Percentiles rank a stretch among this genome's conserved stretches.
phyloP scores from a whole-genome alignment of 371 early-diverging fungal genomes.

The Lichtheimia corymbifera region DNA sequence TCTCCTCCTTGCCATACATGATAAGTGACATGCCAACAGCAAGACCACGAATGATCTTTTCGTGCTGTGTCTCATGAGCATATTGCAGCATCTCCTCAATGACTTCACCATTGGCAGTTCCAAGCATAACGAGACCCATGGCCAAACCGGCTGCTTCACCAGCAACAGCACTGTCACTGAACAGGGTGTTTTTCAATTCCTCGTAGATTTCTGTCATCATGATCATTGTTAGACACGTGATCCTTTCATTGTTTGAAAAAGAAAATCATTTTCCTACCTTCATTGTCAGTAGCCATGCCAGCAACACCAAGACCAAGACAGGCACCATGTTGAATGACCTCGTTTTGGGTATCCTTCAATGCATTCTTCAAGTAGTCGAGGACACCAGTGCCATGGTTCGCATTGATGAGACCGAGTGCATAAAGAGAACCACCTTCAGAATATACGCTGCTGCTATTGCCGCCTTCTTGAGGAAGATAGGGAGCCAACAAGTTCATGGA shows the following conservation, averaged over 20 bases:
- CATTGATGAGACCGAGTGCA: constrained; percentile 97
- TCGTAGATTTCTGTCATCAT: constrained; percentile 70
- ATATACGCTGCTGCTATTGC: constrained; percentile 76
- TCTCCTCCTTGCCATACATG: constrained; percentile 94
- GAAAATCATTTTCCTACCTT: constrained; percentile 57
- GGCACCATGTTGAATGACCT: constrained; percentile 97
- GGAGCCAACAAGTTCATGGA: constrained; percentile 85
- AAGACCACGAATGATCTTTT: constrained; percentile 96
- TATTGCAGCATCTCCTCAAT: constrained; percentile 95
- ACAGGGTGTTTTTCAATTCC: constrained; percentile 84
- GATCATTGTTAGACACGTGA: not conserved
- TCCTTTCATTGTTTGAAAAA: constrained; percentile 2
- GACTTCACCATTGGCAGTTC: constrained; percentile 80
- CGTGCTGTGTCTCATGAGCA: constrained; percentile 96
- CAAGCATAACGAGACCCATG: constrained; percentile 97
- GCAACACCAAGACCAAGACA: constrained; percentile 97
- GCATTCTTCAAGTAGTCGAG: constrained; percentile 82
- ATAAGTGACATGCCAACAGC: constrained; percentile 93
- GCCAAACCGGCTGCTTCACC: constrained; percentile 98
- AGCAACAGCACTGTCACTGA: constrained; percentile 93
- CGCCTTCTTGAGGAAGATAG: constrained; percentile 93
- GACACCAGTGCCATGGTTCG: constrained; percentile 87
- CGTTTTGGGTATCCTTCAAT: constrained; percentile 79
- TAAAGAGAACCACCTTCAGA: constrained; percentile 98
- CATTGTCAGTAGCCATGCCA: constrained; percentile 93